These are phyloP conservation scores for Tolypocladium cylindrosporum DNA, from an alignment of 2,329 filamentous ascomycete species.

Conservation along the genomic window DNA sequence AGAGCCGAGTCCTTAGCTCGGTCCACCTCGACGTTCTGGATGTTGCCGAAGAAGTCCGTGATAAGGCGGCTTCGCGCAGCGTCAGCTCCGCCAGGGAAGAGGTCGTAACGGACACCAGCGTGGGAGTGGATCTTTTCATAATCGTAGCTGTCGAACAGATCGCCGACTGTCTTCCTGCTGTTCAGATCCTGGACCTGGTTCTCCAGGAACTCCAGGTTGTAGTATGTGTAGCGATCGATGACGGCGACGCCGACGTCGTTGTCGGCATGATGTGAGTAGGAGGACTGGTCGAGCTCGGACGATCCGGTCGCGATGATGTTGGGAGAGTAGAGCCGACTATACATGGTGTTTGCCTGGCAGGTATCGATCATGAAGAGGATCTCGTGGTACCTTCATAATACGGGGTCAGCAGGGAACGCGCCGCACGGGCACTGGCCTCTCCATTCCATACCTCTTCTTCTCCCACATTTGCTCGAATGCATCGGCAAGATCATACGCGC, in stretches of 20 bases:
- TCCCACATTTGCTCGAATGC: constrained; percentile 99
- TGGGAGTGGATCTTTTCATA: constrained; percentile 89
- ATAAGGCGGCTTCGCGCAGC: constrained; percentile 71
- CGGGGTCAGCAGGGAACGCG: background rate
- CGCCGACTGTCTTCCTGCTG: constrained; percentile 82
- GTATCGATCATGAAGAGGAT: constrained; percentile 99
- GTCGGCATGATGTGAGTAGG: constrained; percentile 95
- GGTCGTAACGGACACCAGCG: constrained; percentile 84
- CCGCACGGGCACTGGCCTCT: background rate
- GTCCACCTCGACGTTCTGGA: constrained; percentile 91
- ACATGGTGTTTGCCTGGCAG: constrained; percentile 99
- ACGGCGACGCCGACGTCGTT: constrained; percentile 97
- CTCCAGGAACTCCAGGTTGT: constrained; percentile 94
- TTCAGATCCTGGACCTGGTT: constrained; percentile 76
- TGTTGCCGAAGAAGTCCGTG: constrained; percentile 97
- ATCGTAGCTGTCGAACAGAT: constrained; percentile 94
- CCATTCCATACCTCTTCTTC: constrained; percentile 72
- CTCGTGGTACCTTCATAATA: constrained; percentile 66
- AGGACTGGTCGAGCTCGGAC: constrained; percentile 89
- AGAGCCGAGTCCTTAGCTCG: constrained; percentile 45
- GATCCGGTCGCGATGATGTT: constrained; percentile 98
- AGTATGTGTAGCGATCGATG: constrained; percentile 97
- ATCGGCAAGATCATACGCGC: constrained; percentile 89
- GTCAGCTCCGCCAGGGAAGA: constrained; percentile 79
- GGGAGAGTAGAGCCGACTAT: constrained; percentile 92